Base-by-base conservation (phyloP, 257 asterid genomes). In the Nicotiana otophora region DNA sequence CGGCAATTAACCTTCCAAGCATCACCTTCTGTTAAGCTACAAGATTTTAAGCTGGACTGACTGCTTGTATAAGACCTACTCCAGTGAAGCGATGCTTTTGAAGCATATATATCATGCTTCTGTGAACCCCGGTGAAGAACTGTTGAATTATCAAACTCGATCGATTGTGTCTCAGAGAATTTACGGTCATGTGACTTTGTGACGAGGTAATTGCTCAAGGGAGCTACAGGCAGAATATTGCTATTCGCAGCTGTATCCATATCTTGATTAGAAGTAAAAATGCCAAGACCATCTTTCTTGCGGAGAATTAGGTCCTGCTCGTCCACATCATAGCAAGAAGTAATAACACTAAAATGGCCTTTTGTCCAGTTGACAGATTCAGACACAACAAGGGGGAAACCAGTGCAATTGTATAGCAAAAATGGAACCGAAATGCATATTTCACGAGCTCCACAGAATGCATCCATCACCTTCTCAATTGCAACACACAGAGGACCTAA, bases 391-490 rank as follows among this genome's bases (percentile, higher is more conserved):
- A 96, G 92, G 82, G 99, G 90, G 82, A 93, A 91, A 84, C 99
- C 98, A 85, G 97, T 90, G 88, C 98, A 93, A 85, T 93, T 96
- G 84, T 91, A 96, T 89, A 96, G 87, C 89, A 96, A 88, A 85
- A 91, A 93, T 10, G 99, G 97, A 83, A 92, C 94, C 81, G 91
- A 94, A 81, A 96, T 82, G 82, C 90, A 85, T 83, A 96, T 84
- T 91, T 93, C 99, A 87, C 99, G 98, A 82, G 97, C 94, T 85
- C 99, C 99, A 81, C 98, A 93, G 84, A 92, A 91, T 15, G 97
- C 96, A 89, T 94, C 97, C 98, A 96, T 93, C 81, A 89, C 92
- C 85, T 94, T 96, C 88, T 96, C 99, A 89, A 92, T 82, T 48
- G 93, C 91, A 85, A 94, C 89, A 76, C 81, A 90, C 82, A 96